Evolutionary conservation across 2,329 filamentous ascomycete genomes (phyloP), one percentile per base, ranked within the genome.

Genomic region (Onygenales sp.): DNA sequence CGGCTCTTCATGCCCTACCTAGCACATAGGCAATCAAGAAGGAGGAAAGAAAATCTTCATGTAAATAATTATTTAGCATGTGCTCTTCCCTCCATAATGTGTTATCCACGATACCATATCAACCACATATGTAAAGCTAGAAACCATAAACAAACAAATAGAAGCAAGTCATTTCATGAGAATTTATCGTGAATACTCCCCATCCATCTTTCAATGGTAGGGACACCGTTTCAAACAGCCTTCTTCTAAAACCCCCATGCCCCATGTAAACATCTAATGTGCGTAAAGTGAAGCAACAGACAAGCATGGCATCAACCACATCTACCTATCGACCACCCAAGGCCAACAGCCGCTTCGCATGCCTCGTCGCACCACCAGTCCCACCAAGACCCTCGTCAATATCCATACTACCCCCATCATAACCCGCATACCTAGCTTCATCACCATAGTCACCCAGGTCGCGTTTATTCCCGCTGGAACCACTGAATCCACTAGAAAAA

Each of bases 291-390:
- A 48, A 37, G 33, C 32, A 17, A 7, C 6, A 8, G 5, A 11
- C 8, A 37, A 27, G 21, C 3, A 27, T 27, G 21, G 21, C 21
- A 27, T 27, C 21, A 27, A 27, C 21, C 21, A 27, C 3, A 27
- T 27, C 21, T 27, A 40, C 42, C 42, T 58, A 57, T 52, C 68
- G 69, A 55, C 65, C 67, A 32, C 68, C 67, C 33, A 60, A 55
- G 32, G 57, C 59, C 50, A 71, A 58, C 46, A 71, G 56, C 44
- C 70, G 61, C 55, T 72, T 72, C 2, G 61, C 64, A 57, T 66
- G 65, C 53, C 66, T 64, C 48, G 50, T 56, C 54, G 43, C 54
- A 14, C 33, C 54, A 42, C 34, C 51, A 37, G 47, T 48, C 31
- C 55, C 60, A 13, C 54, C 53, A 49, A 64, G 58, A 1, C 62